A percentile compares a stretch with the other conserved stretches of the same genome.
phyloP scores from a whole-genome alignment of 2,329 filamentous ascomycete genomes.

The Diaporthe australafricana region DNA sequence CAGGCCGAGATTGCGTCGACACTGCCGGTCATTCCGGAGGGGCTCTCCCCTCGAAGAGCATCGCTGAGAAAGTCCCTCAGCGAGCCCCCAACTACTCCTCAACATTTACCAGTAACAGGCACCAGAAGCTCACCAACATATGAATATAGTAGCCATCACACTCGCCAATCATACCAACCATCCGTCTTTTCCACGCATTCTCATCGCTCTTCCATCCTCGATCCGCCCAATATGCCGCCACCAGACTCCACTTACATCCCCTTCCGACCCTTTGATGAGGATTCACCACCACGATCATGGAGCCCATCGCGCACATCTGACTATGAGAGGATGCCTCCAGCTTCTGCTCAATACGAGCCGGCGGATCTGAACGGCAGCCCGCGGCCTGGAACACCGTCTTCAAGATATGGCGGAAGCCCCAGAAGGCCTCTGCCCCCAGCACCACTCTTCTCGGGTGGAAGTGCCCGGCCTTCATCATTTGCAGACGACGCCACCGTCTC shows the following conservation, averaged over 20 bases:
- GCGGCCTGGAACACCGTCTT: constrained; percentile 89
- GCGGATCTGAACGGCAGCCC: constrained; percentile 90
- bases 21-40: constrained; percentile 65
- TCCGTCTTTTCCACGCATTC: constrained; percentile 62
- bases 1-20: constrained; percentile 50
- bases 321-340: constrained; percentile 75
- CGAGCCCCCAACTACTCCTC: constrained; percentile 33
- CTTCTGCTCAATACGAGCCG: constrained; percentile 82
- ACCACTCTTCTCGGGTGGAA: constrained; percentile 77
- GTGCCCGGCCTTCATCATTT: constrained; percentile 63
- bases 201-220: constrained; percentile 64
- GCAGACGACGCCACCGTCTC: constrained; percentile 77
- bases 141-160: constrained; percentile 57
- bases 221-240: constrained; percentile 70
- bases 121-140: constrained; percentile 55
- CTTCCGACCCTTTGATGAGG: constrained; percentile 60
- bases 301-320: constrained; percentile 34
- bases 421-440: constrained; percentile 88
- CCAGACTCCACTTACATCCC: constrained; percentile 73
- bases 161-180: constrained; percentile 63
- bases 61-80: constrained; percentile 50
- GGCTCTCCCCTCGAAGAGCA: constrained; percentile 57
- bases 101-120: constrained; percentile 37
- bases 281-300: constrained; percentile 63
- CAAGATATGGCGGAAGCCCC: constrained; percentile 88